phyloP scores from a whole-genome alignment of 139 green algal species.

The Coccomyxa sp. region DNA sequence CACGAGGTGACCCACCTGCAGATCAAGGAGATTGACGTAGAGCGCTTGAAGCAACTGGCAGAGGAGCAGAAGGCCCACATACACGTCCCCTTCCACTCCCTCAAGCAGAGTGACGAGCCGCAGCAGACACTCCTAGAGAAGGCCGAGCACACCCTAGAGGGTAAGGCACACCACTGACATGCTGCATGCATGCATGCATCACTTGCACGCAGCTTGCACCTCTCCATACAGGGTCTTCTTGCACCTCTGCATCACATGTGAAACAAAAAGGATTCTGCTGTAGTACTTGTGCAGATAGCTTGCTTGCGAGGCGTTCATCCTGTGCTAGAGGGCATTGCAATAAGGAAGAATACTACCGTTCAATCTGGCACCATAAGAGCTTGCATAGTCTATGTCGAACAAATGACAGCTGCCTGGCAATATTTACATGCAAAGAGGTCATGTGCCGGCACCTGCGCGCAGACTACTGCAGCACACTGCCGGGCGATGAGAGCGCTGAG shows the following conservation, averaged over 20 bases:
- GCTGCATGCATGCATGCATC: background rate
- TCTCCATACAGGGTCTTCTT: background rate
- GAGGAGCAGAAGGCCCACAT: background rate
- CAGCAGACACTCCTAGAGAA: background rate
- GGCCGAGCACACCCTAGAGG: background rate
- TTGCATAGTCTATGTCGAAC: too few species aligned
- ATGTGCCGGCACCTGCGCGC: background rate
- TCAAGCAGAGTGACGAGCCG: background rate
- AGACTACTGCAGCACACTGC: background rate
- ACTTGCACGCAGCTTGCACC: background rate
- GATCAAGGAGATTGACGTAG: background rate
- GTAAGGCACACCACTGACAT: background rate
- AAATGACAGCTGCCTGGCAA: too few species aligned
- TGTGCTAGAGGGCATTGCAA: too few species aligned
- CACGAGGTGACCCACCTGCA: too few species aligned
- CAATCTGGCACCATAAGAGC: too few species aligned
- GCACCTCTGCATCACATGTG: too few species aligned
- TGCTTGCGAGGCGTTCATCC: too few species aligned
- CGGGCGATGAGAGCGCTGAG: background rate
- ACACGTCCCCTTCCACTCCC: background rate
- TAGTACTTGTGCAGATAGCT: too few species aligned
- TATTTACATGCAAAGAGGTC: too few species aligned
- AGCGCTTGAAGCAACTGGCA: background rate
- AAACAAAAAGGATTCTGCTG: too few species aligned
- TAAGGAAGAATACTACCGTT: too few species aligned